phyloP scores from a whole-genome alignment of 2,329 filamentous ascomycete genomes.

The Trichoderma polysporum region DNA sequence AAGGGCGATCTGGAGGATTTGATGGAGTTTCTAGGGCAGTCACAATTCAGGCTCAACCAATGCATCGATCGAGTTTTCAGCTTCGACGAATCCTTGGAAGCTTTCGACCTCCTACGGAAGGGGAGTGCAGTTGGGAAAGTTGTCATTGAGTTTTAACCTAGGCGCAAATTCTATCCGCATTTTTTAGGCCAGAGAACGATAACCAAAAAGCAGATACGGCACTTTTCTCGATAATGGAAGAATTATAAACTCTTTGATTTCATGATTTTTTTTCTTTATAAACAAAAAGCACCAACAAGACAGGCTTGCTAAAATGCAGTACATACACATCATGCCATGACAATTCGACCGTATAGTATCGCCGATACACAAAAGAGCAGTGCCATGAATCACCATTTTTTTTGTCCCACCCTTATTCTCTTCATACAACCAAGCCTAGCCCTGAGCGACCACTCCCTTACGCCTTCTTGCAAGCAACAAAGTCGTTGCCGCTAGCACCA shows the following conservation, averaged over 20 bases:
- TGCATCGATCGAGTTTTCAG: constrained; percentile 11
- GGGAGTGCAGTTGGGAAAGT: neutral
- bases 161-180: neutral
- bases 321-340: constrained; percentile 4
- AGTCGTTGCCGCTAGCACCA: constrained; percentile 65
- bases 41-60: neutral
- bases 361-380: neutral
- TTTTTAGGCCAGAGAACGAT: neutral
- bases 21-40: neutral
- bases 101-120: neutral
- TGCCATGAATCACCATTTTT: neutral
- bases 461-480: constrained; percentile 56
- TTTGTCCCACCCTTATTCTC: neutral
- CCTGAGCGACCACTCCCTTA: neutral
- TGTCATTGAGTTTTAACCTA: constrained; percentile 4
- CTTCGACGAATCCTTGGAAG: constrained; percentile 8
- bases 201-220: neutral
- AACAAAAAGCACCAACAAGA: neutral
- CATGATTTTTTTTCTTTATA: neutral
- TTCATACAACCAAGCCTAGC: neutral
- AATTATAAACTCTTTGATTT: neutral
- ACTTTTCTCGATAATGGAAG: too few species aligned
- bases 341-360: neutral
- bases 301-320: constrained; percentile 3
- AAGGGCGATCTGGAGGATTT: constrained; percentile 16